These are phyloP conservation scores for Coelastrella sp. DNA, from an alignment of 139 green algal species.

Conservation along the genomic window DNA sequence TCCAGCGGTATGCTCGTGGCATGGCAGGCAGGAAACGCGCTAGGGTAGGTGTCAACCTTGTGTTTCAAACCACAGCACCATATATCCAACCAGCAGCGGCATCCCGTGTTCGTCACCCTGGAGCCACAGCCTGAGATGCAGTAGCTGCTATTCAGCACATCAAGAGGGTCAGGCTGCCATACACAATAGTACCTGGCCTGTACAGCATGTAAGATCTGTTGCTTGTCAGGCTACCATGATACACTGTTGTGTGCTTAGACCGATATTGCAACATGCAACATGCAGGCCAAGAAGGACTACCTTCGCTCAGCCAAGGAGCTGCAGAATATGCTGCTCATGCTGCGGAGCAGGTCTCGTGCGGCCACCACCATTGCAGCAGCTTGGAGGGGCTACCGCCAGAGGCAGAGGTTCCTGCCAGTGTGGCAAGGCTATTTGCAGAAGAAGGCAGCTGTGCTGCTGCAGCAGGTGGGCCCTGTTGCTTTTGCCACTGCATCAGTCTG, in stretches of 20 bases:
- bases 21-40: constrained; percentile 35
- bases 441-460: constrained; percentile 43
- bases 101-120: too few species aligned
- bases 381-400: constrained; percentile 50
- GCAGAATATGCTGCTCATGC: constrained; percentile 42
- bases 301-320: constrained; percentile 34
- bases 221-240: too few species aligned
- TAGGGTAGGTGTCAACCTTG: neutral
- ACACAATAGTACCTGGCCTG: too few species aligned
- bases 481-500: neutral
- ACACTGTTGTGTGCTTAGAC: neutral
- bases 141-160: neutral
- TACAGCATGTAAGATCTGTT: too few species aligned
- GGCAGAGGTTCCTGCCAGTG: constrained; percentile 37
- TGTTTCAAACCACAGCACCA: too few species aligned
- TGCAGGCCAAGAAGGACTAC: constrained; percentile 34
- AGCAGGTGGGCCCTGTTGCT: constrained; percentile 47
- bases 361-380: constrained; percentile 65
- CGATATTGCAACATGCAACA: neutral
- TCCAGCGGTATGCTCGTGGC: constrained; percentile 54
- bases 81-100: too few species aligned
- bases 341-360: constrained; percentile 46
- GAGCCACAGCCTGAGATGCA: too few species aligned
- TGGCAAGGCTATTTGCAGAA: neutral
- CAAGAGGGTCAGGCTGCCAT: too few species aligned